phyloP scores from a whole-genome alignment of 2,329 filamentous ascomycete genomes.

The Berkeleyomyces basicola region DNA sequence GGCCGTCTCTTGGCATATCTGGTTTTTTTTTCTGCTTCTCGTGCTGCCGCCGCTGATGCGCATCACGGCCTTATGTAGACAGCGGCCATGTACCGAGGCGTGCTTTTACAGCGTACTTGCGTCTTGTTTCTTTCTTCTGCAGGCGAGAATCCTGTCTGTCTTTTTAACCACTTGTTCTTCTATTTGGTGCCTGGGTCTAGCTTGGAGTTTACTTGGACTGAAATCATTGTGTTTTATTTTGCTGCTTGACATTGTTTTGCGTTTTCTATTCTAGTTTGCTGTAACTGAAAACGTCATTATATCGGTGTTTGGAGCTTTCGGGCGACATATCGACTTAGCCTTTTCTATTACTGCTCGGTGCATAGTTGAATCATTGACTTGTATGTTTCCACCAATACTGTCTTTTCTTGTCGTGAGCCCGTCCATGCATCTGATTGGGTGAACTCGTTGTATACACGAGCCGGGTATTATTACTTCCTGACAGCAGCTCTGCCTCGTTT shows the following conservation, averaged over 20 bases:
- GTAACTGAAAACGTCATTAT: no score
- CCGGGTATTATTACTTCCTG: no score
- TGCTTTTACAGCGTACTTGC: neutral
- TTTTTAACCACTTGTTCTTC: neutral
- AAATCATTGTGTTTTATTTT: neutral
- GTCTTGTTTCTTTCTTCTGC: slow-evolving; percentile 2
- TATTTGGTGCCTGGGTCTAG: neutral
- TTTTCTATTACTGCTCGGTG: no score
- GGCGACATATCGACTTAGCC: no score
- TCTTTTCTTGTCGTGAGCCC: no score
- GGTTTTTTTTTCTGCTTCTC: neutral
- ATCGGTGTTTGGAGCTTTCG: no score
- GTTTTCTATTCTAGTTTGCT: no score
- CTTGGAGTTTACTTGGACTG: slow-evolving; percentile 5
- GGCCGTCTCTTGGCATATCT: neutral
- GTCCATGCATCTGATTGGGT: no score
- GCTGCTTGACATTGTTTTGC: neutral
- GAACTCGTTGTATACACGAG: no score
- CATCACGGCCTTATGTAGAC: neutral
- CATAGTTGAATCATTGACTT: no score
- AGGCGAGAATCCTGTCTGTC: neutral
- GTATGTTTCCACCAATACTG: no score
- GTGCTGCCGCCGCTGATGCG: neutral
- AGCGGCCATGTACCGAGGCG: neutral
- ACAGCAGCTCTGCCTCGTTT: no score